These are phyloP conservation scores for Colletotrichum cordylinicola DNA, from an alignment of 2,329 filamentous ascomycete genomes.

Conservation along the genomic window DNA sequence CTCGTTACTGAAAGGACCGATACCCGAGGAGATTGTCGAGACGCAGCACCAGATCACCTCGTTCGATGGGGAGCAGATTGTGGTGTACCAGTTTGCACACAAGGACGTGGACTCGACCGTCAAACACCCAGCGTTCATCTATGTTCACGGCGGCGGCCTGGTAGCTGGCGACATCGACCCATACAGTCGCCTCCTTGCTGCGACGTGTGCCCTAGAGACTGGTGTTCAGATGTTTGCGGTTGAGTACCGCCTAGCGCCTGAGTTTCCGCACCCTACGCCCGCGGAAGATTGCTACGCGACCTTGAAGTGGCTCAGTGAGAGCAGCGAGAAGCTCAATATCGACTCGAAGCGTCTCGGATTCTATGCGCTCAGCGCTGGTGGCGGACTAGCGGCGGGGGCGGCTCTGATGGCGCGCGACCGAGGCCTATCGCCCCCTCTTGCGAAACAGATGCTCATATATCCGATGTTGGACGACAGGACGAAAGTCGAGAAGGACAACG, in stretches of 20 bases:
- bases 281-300: conserved; percentile 41
- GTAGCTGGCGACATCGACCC: conserved; percentile 35
- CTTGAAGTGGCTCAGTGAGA: conserved; percentile 28
- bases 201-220: conserved; percentile 20
- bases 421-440: conserved; percentile 27
- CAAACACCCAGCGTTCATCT: conserved; percentile 36
- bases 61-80: conserved; percentile 2
- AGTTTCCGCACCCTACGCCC: conserved; percentile 39
- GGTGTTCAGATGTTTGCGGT: conserved; percentile 41
- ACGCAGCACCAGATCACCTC: background rate
- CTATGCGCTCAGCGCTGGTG: conserved; percentile 28
- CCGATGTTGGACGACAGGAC: conserved; percentile 39
- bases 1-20: background rate
- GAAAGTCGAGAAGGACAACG: background rate
- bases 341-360: conserved; percentile 26
- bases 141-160: conserved; percentile 49
- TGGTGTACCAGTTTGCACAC: background rate
- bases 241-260: conserved; percentile 49
- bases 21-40: background rate
- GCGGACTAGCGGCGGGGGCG: conserved; percentile 21
- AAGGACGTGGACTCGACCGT: background rate
- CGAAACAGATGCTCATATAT: conserved; percentile 36
- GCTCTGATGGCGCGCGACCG: conserved; percentile 46
- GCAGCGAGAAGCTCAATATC: conserved; percentile 25
- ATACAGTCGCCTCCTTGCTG: conserved; percentile 15